phyloP scores from a whole-genome alignment of 208 protist species.

The Porcisia deanei region DNA sequence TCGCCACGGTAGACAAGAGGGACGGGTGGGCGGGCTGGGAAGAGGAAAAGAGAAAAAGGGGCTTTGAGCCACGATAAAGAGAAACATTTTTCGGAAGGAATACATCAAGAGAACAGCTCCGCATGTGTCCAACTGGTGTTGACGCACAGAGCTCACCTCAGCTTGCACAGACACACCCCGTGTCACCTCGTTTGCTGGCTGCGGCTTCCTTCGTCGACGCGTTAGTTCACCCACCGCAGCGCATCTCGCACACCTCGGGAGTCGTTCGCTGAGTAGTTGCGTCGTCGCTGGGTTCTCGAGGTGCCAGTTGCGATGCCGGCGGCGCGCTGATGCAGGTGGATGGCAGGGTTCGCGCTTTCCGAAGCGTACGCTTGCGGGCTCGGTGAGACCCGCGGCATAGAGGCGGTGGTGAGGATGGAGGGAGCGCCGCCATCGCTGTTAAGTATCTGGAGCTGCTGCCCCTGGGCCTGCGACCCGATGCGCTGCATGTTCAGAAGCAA shows the following conservation, averaged over 20 bases:
- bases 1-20: neutral
- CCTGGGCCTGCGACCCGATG: conserved; percentile 5
- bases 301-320: conserved; percentile 11
- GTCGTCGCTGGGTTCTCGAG: conserved; percentile 8
- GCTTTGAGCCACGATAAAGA: too few relatives aligned
- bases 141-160: neutral
- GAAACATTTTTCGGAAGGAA: too few relatives aligned
- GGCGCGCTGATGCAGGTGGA: conserved; percentile 5
- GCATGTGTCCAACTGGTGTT: too few relatives aligned
- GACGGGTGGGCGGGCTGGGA: neutral
- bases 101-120: neutral
- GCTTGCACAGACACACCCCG: neutral
- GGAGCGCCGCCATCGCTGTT: conserved; percentile 6
- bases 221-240: conserved; percentile 13
- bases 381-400: conserved; percentile 8
- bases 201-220: neutral
- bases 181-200: neutral
- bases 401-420: neutral
- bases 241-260: conserved; percentile 13
- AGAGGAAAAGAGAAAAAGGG: too few relatives aligned
- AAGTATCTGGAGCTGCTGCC: conserved; percentile 8
- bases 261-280: conserved; percentile 12
- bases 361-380: neutral
- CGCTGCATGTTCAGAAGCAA: neutral
- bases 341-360: neutral